These are phyloP conservation scores for Bocquillonia castaneifolia DNA, from an alignment of 441 rosid genomes.

Conservation along the genomic window DNA sequence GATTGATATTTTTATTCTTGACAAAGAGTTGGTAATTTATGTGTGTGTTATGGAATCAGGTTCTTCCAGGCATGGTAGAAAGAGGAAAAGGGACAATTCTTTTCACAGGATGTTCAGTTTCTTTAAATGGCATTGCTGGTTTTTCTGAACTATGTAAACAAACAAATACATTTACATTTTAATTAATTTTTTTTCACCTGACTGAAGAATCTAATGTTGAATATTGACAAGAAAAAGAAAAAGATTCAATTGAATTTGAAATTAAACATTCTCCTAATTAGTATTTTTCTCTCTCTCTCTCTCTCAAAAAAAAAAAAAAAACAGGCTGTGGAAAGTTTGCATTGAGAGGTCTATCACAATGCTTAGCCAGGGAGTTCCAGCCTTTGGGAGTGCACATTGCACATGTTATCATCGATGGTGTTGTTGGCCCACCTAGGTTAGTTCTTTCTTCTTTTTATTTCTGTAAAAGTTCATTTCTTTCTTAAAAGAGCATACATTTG, in stretches of 20 bases:
- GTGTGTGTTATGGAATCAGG: constrained; percentile 33
- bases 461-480: background rate
- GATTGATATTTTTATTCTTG: background rate
- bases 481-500: background rate
- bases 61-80: constrained; percentile 86
- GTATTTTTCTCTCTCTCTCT: too few species aligned
- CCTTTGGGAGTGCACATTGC: constrained; percentile 80
- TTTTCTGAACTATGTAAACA: constrained; percentile 73
- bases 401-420: constrained; percentile 77
- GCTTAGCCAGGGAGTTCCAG: constrained; percentile 78
- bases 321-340: constrained; percentile 96
- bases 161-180: background rate
- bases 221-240: background rate
- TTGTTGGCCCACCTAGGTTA: constrained; percentile 74
- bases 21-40: background rate
- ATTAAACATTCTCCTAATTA: background rate
- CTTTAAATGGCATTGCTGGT: constrained; percentile 76
- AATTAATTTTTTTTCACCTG: too few species aligned
- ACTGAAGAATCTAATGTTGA: constrained; percentile 7
- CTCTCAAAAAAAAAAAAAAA: too few species aligned
- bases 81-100: constrained; percentile 87
- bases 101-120: constrained; percentile 88
- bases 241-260: background rate
- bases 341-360: constrained; percentile 75
- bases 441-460: background rate